Percentiles rank a stretch among this genome's conserved stretches.
Evolutionary conservation across 345 rosid species (phyloP).

Genomic region (Citrus unshiu): DNA sequence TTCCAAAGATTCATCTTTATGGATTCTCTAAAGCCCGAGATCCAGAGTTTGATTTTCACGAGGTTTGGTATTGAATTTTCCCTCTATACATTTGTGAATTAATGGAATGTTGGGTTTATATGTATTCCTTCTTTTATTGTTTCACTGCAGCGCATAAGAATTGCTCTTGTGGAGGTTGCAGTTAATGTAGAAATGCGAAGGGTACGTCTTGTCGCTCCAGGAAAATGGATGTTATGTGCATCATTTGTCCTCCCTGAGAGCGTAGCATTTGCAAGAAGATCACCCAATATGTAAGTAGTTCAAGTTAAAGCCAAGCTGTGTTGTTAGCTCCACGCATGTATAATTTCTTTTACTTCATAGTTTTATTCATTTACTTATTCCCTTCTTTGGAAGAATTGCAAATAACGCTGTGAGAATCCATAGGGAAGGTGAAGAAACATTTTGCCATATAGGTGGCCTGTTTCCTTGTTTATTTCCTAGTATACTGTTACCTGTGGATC

Average conservation of each 20-base stretch:
- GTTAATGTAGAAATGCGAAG: constrained; percentile 69
- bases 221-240: constrained; percentile 92
- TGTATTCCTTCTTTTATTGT: background rate
- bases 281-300: constrained; percentile 3
- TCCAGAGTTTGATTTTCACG: constrained; percentile 90
- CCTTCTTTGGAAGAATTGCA: background rate
- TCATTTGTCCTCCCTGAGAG: constrained; percentile 71
- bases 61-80: constrained; percentile 41
- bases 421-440: background rate
- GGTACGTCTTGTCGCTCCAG: constrained; percentile 83
- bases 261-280: constrained; percentile 53
- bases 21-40: constrained; percentile 93
- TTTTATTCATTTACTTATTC: background rate
- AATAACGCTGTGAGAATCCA: background rate
- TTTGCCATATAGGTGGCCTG: background rate
- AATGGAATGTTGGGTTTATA: background rate
- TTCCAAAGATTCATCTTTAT: constrained; percentile 78
- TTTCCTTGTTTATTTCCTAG: background rate
- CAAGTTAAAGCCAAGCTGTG: background rate
- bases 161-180: constrained; percentile 62
- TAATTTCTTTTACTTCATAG: background rate
- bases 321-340: background rate
- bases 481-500: background rate
- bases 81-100: background rate
- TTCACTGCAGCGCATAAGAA: constrained; percentile 68